Evolutionary conservation across 2,329 filamentous ascomycete species (phyloP).

Genomic region (Botrytis porri): DNA sequence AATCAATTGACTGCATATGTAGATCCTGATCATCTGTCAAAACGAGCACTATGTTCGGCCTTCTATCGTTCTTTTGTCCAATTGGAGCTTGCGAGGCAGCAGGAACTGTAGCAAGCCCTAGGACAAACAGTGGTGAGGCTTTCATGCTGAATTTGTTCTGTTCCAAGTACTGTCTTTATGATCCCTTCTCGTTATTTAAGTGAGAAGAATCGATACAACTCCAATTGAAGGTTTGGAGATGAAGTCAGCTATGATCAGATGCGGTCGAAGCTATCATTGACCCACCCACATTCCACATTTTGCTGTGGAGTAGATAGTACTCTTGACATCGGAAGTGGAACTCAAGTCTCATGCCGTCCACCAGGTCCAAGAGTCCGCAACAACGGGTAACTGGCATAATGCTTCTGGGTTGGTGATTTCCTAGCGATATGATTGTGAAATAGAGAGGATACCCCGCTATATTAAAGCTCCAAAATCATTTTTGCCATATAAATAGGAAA

Average conservation of each 20-base stretch:
- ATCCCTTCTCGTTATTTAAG: neutral
- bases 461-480: neutral
- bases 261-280: neutral
- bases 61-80: constrained; percentile 18
- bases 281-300: constrained; percentile 3
- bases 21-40: constrained; percentile 65
- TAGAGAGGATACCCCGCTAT: neutral
- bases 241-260: neutral
- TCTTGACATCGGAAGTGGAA: neutral
- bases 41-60: constrained; percentile 59
- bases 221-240: neutral
- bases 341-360: neutral
- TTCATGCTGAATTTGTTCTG: constrained; percentile 5
- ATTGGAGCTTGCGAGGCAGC: constrained; percentile 23
- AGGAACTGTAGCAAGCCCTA: constrained; percentile 23
- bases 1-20: constrained; percentile 56
- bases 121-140: neutral
- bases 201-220: neutral
- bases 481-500: neutral
- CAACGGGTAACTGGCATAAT: neutral
- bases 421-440: neutral
- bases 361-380: neutral
- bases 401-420: neutral
- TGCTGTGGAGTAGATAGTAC: neutral
- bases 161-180: neutral